phyloP scores from a whole-genome alignment of 768 basidiomycete genomes.

The Collybia sp. region DNA sequence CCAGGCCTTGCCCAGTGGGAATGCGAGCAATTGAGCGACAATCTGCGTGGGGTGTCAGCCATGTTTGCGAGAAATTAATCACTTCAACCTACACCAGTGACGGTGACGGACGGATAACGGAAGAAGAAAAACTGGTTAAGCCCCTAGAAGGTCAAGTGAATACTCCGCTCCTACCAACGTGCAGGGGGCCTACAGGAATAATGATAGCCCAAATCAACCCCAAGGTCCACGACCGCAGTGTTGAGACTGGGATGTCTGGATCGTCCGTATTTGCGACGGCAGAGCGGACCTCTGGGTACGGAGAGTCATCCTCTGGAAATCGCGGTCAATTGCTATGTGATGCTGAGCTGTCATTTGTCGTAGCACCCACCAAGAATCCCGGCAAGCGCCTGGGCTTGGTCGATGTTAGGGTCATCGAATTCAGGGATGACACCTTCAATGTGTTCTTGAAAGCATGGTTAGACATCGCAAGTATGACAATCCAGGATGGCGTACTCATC shows the following conservation, averaged over 20 bases:
- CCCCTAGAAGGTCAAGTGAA: slow-evolving; percentile 24
- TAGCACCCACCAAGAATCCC: slow-evolving; percentile 33
- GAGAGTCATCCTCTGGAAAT: slow-evolving; percentile 54
- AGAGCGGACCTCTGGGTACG: slow-evolving; percentile 70
- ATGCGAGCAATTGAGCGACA: slow-evolving; percentile 66
- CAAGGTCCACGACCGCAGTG: slow-evolving; percentile 66
- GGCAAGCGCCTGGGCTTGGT: slow-evolving; percentile 38
- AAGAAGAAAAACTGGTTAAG: slow-evolving; percentile 79
- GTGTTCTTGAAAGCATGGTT: neutral
- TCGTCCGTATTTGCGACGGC: slow-evolving; percentile 72
- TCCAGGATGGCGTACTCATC: slow-evolving; percentile 11
- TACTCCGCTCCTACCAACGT: neutral
- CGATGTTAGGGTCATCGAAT: slow-evolving; percentile 53
- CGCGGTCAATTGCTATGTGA: neutral
- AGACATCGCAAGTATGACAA: neutral
- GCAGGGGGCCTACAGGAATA: slow-evolving; percentile 34
- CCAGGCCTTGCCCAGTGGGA: slow-evolving; percentile 61
- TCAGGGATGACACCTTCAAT: slow-evolving; percentile 25
- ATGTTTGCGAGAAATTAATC: slow-evolving; percentile 9
- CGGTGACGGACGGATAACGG: slow-evolving; percentile 63
- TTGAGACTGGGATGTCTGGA: slow-evolving; percentile 53
- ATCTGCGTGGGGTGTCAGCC: slow-evolving; percentile 28
- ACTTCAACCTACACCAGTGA: slow-evolving; percentile 39
- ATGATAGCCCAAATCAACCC: slow-evolving; percentile 69
- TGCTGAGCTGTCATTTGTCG: neutral